These are phyloP conservation scores for Moesziomyces parantarcticus DNA, from an alignment of 1,284 basidiomycete genomes.

Conservation along the genomic window DNA sequence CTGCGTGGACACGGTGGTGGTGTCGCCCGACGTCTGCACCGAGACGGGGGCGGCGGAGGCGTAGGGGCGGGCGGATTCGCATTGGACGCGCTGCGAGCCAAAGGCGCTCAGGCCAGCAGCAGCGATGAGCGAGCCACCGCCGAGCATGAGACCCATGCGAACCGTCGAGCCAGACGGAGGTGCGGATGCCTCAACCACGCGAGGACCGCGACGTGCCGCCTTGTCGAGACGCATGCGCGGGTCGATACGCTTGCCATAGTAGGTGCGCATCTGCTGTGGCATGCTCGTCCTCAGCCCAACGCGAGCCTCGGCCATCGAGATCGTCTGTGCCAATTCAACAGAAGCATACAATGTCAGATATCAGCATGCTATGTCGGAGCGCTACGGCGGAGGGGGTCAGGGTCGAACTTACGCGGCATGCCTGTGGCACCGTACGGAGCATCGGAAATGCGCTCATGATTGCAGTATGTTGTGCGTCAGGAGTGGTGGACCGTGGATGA, in stretches of 20 bases:
- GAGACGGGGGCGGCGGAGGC: conserved; percentile 13
- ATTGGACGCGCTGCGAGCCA: conserved; percentile 9
- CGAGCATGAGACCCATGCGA: conserved; percentile 29
- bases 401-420: conserved; percentile 20
- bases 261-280: conserved; percentile 35
- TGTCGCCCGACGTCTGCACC: conserved; percentile 12
- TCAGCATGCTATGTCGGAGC: conserved; percentile 3
- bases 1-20: conserved; percentile 25
- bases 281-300: conserved; percentile 26
- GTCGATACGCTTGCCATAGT: conserved; percentile 36
- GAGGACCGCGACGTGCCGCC: conserved; percentile 1
- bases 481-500: not conserved
- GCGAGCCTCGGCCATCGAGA: conserved; percentile 28
- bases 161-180: conserved; percentile 11
- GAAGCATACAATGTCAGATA: conserved; percentile 11
- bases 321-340: too few relatives aligned
- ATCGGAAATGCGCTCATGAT: conserved; percentile 31
- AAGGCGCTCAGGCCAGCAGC: conserved; percentile 29
- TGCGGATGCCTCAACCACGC: conserved; percentile 19
- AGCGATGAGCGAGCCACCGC: conserved; percentile 26
- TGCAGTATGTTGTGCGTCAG: not conserved
- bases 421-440: conserved; percentile 30
- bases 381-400: not conserved
- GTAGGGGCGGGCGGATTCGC: conserved; percentile 35
- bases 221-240: conserved; percentile 19